Base-by-base conservation (phyloP, 345 rosid species). In the Odontarrhena argentea region DNA sequence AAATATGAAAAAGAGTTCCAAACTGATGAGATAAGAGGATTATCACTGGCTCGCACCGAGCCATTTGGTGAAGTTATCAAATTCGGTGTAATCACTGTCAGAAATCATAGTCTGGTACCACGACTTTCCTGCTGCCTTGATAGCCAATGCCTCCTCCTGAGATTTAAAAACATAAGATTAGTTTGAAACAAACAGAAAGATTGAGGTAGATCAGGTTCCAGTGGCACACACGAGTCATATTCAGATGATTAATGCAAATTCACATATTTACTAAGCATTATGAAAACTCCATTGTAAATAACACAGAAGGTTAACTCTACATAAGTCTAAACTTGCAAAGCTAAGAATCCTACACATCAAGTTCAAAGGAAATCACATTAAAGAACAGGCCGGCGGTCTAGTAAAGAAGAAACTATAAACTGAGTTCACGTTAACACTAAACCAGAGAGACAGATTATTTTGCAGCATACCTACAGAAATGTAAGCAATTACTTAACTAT, bases 21-120 rank as follows among this genome's bases (percentile, higher is more conserved):
- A 52, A 7, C 70, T 52, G 11, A 52, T 4, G 28, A 59, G 51
- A 8, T 11, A 12, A 11, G 2, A 44, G 6, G 6, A 32, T 60
- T 18, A 83, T 80, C 55, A 88, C 87, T 88, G 96, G 1, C 86
- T 77, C 10, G 80, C 96, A n/a, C 86, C 89, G 18, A 90, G 83
- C 97, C 97, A 90, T 60, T 91, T 91, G 2, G 87, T 63, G 84
- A 91, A 91, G 78, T 78, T 83, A 22, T 91, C 97, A 7, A 90
- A 90, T 82, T 88, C 95, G 0, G 96, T 85, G 79, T 87, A 94
- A 56, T 94, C 99, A 40, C 92, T 81, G 77, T 94, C 99, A 0
- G 96, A 88, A 15, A 91, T 87, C 99, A 94, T 94, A 0, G 97
- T 91, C 70, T 83, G 70, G 61, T 91, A 91, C 96, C 96, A 94